These are phyloP conservation scores for Arctium minus DNA, from an alignment of 129 eudicot species.

Conservation along the genomic window DNA sequence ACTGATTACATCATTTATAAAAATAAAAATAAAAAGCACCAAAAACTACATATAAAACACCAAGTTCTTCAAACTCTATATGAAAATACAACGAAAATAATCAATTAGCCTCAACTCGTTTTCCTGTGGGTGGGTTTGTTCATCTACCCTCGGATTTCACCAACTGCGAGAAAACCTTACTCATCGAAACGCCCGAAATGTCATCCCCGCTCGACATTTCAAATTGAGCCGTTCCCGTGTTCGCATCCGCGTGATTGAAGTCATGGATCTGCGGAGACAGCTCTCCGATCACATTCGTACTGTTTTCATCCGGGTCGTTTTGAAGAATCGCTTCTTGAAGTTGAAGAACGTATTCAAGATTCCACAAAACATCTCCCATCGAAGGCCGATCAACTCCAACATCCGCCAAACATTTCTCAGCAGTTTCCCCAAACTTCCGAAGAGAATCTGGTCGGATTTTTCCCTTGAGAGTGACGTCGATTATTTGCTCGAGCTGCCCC, in stretches of 20 bases:
- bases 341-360: conserved; percentile 85
- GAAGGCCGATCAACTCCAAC: conserved; percentile 90
- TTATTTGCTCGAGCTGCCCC: conserved; percentile 76
- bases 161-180: conserved; percentile 84
- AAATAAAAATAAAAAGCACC: not conserved
- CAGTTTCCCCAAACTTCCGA: conserved; percentile 84
- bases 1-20: conserved; percentile 18
- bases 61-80: conserved; percentile 22
- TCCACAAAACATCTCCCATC: conserved; percentile 97
- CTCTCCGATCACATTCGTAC: conserved; percentile 75
- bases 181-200: conserved; percentile 86
- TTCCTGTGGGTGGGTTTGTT: not conserved
- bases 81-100: conserved; percentile 16
- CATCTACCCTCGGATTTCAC: conserved; percentile 91
- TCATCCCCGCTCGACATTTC: conserved; percentile 60
- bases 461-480: conserved; percentile 60
- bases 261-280: conserved; percentile 69
- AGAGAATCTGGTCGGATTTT: conserved; percentile 74
- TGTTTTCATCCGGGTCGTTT: conserved; percentile 77
- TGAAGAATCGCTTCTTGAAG: conserved; percentile 79
- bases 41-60: conserved; percentile 33
- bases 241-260: conserved; percentile 38
- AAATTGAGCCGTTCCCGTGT: conserved; percentile 32
- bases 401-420: conserved; percentile 94
- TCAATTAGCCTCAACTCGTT: not conserved